phyloP scores from a whole-genome alignment of 345 rosid genomes.

The Sisymbrium irio region DNA sequence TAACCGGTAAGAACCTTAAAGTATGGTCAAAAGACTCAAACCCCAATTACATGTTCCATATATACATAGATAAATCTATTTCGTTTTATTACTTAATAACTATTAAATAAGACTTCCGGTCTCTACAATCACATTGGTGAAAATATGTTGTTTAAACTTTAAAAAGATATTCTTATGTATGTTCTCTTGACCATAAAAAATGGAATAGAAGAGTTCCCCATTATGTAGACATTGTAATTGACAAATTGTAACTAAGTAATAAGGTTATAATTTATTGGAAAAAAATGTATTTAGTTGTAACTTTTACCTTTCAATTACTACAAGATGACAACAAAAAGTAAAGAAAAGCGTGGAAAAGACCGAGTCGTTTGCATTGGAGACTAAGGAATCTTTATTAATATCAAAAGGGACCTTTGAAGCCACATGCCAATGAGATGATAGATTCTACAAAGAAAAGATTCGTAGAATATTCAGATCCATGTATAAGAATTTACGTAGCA shows the following conservation, averaged over 20 bases:
- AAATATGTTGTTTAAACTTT: no score
- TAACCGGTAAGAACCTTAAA: no score
- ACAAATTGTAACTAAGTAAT: no score
- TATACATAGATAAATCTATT: no score
- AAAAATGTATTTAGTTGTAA: background rate
- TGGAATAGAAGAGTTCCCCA: background rate
- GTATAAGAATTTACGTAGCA: background rate
- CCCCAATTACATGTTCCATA: no score
- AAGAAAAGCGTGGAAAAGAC: background rate
- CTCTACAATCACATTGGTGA: no score
- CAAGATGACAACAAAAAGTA: background rate
- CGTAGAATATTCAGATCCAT: background rate
- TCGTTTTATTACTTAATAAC: no score
- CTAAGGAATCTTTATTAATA: slow-evolving; percentile 25
- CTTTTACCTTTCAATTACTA: slow-evolving; percentile 9
- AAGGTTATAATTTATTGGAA: background rate
- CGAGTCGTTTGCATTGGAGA: slow-evolving; percentile 17
- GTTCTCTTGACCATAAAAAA: no score
- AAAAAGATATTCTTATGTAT: no score
- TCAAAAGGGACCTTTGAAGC: slow-evolving; percentile 7
- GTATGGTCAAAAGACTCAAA: no score
- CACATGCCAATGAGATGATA: slow-evolving; percentile 22
- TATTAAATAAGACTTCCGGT: no score
- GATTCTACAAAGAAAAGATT: slow-evolving; percentile 25
- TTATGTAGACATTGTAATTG: background rate